These are phyloP conservation scores for Penicillium sp. DNA, from an alignment of 2,329 filamentous ascomycete species.

Conservation along the genomic window DNA sequence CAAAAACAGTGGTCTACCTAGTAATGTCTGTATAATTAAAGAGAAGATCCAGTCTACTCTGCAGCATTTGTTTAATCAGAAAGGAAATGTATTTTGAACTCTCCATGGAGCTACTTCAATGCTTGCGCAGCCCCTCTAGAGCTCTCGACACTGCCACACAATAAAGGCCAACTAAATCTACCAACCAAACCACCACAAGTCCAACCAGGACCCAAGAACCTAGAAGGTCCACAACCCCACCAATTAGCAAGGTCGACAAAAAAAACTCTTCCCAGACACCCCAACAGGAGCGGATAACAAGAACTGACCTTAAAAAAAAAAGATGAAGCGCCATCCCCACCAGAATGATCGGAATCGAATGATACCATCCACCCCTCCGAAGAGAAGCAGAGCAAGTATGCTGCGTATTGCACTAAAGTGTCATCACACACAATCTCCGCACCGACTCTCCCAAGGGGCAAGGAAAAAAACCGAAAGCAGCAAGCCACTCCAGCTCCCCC, in stretches of 20 bases:
- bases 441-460: slow-evolving; percentile 84
- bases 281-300: slow-evolving; percentile 8
- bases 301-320: slow-evolving; percentile 54
- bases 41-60: background rate
- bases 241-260: slow-evolving; percentile 39
- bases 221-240: slow-evolving; percentile 25
- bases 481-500: slow-evolving; percentile 13
- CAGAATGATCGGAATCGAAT: slow-evolving; percentile 96
- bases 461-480: slow-evolving; percentile 27
- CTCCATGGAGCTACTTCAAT: too few species aligned
- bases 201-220: slow-evolving; percentile 9
- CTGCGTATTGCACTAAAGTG: slow-evolving; percentile 97
- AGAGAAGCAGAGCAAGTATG: slow-evolving; percentile 56
- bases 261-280: slow-evolving; percentile 25
- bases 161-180: slow-evolving; percentile 13
- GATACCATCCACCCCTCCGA: slow-evolving; percentile 52
- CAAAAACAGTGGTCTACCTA: background rate
- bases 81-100: background rate
- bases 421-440: slow-evolving; percentile 86
- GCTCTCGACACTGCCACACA: too few species aligned
- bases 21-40: background rate
- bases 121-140: too few species aligned
- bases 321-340: slow-evolving; percentile 72
- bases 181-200: slow-evolving; percentile 14
- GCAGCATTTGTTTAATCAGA: background rate